Evolutionary conservation across 768 basidiomycete species (phyloP).

Genomic region (Daedaleopsis sinensis): DNA sequence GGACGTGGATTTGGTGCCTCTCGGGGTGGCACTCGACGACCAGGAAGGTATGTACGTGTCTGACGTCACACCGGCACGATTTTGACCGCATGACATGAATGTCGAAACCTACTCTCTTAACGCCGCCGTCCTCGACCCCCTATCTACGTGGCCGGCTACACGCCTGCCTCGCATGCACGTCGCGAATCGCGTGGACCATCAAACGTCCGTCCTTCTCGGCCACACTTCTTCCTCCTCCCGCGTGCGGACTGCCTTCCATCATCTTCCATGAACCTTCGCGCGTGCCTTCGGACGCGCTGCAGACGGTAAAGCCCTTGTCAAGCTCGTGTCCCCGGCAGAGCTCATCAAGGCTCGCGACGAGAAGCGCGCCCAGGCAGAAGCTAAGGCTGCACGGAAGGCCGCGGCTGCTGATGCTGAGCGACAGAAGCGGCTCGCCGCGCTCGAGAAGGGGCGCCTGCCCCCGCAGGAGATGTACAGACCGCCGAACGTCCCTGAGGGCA

Average conservation of each 20-base stretch:
- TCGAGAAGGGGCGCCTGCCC: conserved; percentile 82
- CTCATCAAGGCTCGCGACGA: conserved; percentile 87
- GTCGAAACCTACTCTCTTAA: neutral
- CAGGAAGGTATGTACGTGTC: conserved; percentile 74
- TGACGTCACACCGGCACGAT: neutral
- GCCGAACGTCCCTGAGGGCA: conserved; percentile 70
- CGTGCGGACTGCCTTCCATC: neutral
- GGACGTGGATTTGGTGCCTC: conserved; percentile 86
- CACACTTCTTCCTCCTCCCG: neutral
- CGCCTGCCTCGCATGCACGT: neutral
- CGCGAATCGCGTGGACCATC: neutral
- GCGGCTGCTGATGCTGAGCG: conserved; percentile 65
- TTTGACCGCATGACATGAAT: neutral
- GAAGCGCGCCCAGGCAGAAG: conserved; percentile 74
- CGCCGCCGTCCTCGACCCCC: neutral
- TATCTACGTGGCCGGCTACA: too few relatives aligned
- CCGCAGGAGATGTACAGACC: conserved; percentile 85
- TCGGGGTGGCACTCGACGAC: conserved; percentile 96
- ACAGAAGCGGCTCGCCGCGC: conserved; percentile 68
- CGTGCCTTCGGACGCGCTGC: neutral
- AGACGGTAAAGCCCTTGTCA: conserved; percentile 96
- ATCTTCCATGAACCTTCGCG: neutral
- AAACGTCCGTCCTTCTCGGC: neutral
- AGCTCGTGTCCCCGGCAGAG: conserved; percentile 82
- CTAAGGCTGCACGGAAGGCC: conserved; percentile 80